These are phyloP conservation scores for Crucihimalaya himalaica DNA, from an alignment of 345 rosid species.

Conservation along the genomic window DNA sequence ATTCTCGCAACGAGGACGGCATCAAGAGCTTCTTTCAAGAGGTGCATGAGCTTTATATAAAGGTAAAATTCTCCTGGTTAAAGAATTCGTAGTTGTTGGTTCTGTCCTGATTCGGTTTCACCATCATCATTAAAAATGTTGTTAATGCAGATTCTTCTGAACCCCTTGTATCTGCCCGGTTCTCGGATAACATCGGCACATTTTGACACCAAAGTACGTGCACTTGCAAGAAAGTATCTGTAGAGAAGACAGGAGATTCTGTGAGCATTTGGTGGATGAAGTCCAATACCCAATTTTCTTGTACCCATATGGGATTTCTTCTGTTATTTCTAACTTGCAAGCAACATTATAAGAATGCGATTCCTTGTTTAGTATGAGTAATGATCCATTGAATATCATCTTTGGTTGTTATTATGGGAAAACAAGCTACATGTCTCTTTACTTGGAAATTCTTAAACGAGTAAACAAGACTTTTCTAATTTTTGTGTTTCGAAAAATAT, in stretches of 20 bases:
- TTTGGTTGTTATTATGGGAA: neutral
- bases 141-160: conserved; percentile 72
- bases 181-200: conserved; percentile 86
- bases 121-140: neutral
- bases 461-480: neutral
- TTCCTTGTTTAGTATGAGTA: neutral
- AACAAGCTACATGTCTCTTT: neutral
- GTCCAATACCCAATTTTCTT: neutral
- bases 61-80: conserved; percentile 5
- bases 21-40: conserved; percentile 80
- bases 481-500: neutral
- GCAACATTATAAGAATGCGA: neutral
- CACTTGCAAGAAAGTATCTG: conserved; percentile 88
- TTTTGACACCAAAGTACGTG: conserved; percentile 92
- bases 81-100: neutral
- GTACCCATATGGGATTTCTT: neutral
- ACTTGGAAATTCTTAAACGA: neutral
- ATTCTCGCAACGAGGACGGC: conserved; percentile 94
- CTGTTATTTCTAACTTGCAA: neutral
- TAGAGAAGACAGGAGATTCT: conserved; percentile 37
- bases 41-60: conserved; percentile 46
- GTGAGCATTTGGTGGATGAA: neutral
- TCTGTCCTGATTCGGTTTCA: neutral
- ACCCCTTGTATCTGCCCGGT: conserved; percentile 90
- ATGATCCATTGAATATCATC: neutral